phyloP scores from a whole-genome alignment of 305 asterid genomes.

The Stenogyne calaminthoides region DNA sequence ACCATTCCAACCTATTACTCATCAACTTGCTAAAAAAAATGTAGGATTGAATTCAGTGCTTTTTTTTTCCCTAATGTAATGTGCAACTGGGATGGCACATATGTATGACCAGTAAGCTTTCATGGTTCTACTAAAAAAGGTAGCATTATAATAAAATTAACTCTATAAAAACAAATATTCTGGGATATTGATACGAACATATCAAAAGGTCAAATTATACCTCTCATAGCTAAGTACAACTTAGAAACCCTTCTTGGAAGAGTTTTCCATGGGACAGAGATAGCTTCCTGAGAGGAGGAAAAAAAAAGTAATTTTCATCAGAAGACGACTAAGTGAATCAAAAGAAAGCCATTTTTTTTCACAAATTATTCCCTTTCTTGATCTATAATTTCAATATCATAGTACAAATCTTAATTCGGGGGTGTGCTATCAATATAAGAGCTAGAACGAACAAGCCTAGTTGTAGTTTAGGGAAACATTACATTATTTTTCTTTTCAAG shows the following conservation, averaged over 20 bases:
- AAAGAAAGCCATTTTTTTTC: neutral
- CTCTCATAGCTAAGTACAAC: conserved; percentile 90
- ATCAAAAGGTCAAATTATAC: conserved; percentile 36
- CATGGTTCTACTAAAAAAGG: neutral
- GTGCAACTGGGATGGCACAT: neutral
- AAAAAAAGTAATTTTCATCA: conserved; percentile 19
- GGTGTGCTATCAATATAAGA: neutral
- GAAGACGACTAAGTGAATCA: conserved; percentile 3
- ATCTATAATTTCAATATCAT: neutral
- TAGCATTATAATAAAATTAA: conserved; percentile 13
- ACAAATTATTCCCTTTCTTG: neutral
- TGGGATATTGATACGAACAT: conserved; percentile 2
- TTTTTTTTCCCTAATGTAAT: neutral
- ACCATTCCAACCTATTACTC: neutral
- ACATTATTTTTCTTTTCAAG: neutral
- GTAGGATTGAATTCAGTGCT: neutral
- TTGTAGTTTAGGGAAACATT: neutral
- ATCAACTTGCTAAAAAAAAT: neutral
- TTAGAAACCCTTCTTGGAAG: conserved; percentile 84
- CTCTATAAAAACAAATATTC: conserved; percentile 5
- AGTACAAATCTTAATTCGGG: neutral
- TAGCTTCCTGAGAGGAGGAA: conserved; percentile 65
- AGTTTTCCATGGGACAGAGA: conserved; percentile 83
- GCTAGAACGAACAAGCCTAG: neutral
- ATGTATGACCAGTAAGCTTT: neutral